These are phyloP conservation scores for Geotrichum candidum DNA, from an alignment of 1,139 yeast genomes.

Conservation along the genomic window DNA sequence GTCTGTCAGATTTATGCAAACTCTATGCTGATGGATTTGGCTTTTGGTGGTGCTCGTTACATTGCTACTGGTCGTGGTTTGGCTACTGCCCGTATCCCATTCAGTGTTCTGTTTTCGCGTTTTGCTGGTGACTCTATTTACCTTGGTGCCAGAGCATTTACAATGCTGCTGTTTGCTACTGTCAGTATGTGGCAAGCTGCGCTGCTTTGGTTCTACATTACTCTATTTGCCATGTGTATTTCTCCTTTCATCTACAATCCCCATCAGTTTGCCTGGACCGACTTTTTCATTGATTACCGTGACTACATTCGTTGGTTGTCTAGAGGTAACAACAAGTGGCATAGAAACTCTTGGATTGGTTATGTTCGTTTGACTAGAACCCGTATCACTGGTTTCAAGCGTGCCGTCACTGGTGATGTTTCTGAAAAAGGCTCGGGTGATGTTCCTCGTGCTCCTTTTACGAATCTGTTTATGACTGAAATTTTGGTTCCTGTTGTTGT, in stretches of 20 bases:
- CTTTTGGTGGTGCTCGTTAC: conserved; percentile 99
- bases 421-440: conserved; percentile 96
- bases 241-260: conserved; percentile 97
- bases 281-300: conserved; percentile 96
- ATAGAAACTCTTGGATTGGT: conserved; percentile 99
- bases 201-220: conserved; percentile 97
- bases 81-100: conserved; percentile 97
- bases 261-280: conserved; percentile 98
- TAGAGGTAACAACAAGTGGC: conserved; percentile 98
- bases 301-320: conserved; percentile 98
- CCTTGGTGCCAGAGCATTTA: conserved; percentile 87
- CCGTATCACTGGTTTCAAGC: conserved; percentile 95
- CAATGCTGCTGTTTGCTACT: conserved; percentile 87
- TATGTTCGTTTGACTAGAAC: conserved; percentile 93
- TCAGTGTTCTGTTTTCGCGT: conserved; percentile 89
- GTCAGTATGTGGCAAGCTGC: conserved; percentile 97
- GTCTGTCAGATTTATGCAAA: conserved; percentile 97
- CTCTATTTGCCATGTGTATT: conserved; percentile 80
- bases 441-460: conserved; percentile 87
- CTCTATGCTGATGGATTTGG: conserved; percentile 81
- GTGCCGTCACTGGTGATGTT: conserved; percentile 75
- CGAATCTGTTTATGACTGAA: conserved; percentile 81
- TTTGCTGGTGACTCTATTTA: conserved; percentile 96
- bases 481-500: conserved; percentile 75
- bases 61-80: conserved; percentile 99